Base-by-base conservation (phyloP, 2,329 filamentous ascomycete genomes). In the Fusarium sulawesiense region DNA sequence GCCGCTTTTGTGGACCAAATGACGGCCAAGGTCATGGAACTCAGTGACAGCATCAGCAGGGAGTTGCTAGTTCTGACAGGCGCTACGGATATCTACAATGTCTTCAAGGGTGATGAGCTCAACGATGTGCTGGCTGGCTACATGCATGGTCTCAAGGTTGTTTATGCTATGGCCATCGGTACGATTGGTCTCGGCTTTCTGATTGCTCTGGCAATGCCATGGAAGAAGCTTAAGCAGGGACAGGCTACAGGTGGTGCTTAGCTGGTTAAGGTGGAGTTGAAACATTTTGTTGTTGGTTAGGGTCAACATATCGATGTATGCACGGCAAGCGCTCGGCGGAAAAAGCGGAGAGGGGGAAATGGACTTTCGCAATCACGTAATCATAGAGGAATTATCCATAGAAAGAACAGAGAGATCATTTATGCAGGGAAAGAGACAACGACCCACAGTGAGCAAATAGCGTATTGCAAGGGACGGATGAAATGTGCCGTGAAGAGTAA, bases 21-120 rank as follows among this genome's bases (percentile, higher is more conserved):
- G 53, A 30, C 42, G 2, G 29, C 53, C 29, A 56, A 48, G 53
- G 53, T 56, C 14, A 56, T 48, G 30, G 53, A 56, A 10, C 53
- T 56, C 23, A 56, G 30, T 40, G 53, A 56, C 21, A 56, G 23
- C 10, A 56, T 56, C 53, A 56, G 53, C 42, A 56, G 14, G 14
- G 53, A 56, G 7, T 23, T 56, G 4, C 30, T 56, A 3, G 53
- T 56, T 21, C 30, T 56, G 23, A 56, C 53, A 23, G 53, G 53
- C 8, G 53, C 42, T 48, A 56, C 53, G 9, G 53, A 56, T n/a
- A 56, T 56, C n/a, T 56, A 56, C 53, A 56, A 56, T 23, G 53
- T 56, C 4, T 56, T 56, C 13, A 48, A 56, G 18, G 53, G 42
- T 14, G 23, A 56, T 40, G 53, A 56, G 42, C 53, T 56, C 7